Evolutionary conservation across 176 grass and related monocot genomes (phyloP), one percentile per base, ranked within the genome.

Genomic region (Themeda triandra): DNA sequence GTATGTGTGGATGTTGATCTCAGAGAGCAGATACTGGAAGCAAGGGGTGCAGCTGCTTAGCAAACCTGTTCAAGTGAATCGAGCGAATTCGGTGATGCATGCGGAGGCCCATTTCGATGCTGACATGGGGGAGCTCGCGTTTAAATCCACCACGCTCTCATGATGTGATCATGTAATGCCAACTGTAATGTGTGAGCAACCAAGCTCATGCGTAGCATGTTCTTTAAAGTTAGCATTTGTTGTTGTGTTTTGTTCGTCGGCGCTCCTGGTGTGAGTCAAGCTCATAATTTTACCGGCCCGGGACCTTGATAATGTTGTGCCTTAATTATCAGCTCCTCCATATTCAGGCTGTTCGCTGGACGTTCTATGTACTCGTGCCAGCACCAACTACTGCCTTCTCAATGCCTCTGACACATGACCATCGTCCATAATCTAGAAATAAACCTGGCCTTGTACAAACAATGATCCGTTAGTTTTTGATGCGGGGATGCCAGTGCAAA

Each of bases 11-110:
- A 23, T 85, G 56, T 66, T 83, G 83, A 77, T 39, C 54, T 70
- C 91, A 95, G 95, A 88, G 79, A 91, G 63, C 69, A 82, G 92
- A 90, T 93, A 92, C 85, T 95, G 92, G 92, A 98, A 93, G 65
- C 95, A 95, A 83, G 92, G 92, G 4, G 85, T 93, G 53, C 91
- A 93, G 87, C 91, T 98, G 69, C 80, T 98, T n/a, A 95, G 80
- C 90, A 89, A 80, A 64, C 91, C 92, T 71, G 66, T 35, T 5
- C 33, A 35, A 5, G 33, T 35, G 33, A 35, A 35, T 35, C 33
- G 4, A 35, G 33, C 33, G 33, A 35, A 35, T 35, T 35, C 33
- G 33, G 33, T 35, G 33, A 35, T 35, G 33, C 33, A 35, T 35
- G 33, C 6, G 33, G 85, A 93, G 87, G 89, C 92, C 1, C 80